Base-by-base conservation (phyloP, 768 basidiomycete genomes). In the Postia placenta region DNA sequence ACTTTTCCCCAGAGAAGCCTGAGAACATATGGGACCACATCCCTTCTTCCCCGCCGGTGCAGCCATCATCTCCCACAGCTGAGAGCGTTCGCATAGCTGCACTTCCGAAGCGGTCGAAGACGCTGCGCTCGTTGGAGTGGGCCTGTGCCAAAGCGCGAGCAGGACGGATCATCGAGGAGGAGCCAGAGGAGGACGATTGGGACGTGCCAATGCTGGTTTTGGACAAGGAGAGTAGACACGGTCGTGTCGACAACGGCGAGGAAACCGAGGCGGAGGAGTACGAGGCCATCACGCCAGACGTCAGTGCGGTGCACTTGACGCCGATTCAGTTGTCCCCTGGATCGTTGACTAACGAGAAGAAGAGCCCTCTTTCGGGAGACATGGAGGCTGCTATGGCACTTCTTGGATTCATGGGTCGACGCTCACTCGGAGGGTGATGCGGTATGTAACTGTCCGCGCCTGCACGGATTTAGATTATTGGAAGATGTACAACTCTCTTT, bases 61-160 rank as follows among this genome's bases (percentile, higher is more conserved):
- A 74, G 6, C 75, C 78, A 3, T 71, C 72, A 33, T 80, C 79
- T 51, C 81, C 82, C 0, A 64, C 61, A 14, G 65, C 69, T 2
- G 66, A 69, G 48, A 74, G 74, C 38, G 74, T 70, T 45, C 68
- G 77, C 54, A 47, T 61, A 5, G 50, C 62, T 3, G 73, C 74
- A 22, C 74, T 76, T 45, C 73, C 71, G 19, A 69, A 72, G 35
- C 68, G 70, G 11, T 48, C 64, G 27, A 73, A 74, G 56, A 67
- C 67, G 17, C 70, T 74, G 20, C 73, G 72, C 25, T 83, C 84
- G 11, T 67, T 88, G 48, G 86, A 87, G 58, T 87, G 83, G 83
- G 85, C 85, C 0, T 87, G 85, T 64, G 83, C 83, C 39, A 69
- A 67, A 23, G 68, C 65, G 42, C 65, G 72, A 48, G 62, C 62